Percentiles rank a stretch among this genome's conserved stretches.
phyloP scores from a whole-genome alignment of 306 rosid genomes.

The Dryas drummondii region DNA sequence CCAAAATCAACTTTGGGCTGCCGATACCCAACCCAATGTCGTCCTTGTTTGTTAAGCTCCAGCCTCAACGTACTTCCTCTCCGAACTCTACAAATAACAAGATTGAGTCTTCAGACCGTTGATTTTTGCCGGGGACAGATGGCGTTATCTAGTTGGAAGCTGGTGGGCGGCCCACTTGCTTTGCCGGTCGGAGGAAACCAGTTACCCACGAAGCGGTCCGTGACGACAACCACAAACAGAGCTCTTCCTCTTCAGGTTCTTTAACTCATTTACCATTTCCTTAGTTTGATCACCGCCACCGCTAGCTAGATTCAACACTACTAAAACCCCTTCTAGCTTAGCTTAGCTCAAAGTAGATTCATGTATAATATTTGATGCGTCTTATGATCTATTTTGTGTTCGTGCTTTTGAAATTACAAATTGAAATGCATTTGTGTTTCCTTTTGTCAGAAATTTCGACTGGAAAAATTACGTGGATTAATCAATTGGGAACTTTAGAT shows the following conservation, averaged over 20 bases:
- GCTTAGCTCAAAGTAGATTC: not conserved
- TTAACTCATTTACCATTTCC: not conserved
- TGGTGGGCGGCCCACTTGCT: constrained; percentile 17
- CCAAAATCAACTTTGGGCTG: too few relatives aligned
- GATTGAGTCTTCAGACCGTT: not conserved
- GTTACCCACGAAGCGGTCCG: constrained; percentile 10
- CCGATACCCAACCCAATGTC: not conserved
- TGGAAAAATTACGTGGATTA: too few relatives aligned
- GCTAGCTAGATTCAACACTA: not conserved
- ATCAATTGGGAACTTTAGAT: not conserved
- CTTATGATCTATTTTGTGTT: constrained; percentile 7
- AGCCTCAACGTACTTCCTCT: not conserved
- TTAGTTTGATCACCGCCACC: not conserved
- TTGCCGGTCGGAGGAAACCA: not conserved
- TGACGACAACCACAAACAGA: constrained; percentile 3
- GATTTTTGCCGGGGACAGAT: constrained; percentile 19
- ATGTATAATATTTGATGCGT: not conserved
- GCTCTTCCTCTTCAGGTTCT: constrained; percentile 31
- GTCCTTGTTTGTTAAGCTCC: not conserved
- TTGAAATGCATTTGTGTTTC: not conserved
- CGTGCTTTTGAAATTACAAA: not conserved
- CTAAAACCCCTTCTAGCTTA: not conserved
- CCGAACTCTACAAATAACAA: not conserved
- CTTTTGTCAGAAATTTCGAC: not conserved
- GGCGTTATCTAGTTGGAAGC: constrained; percentile 20